These are phyloP conservation scores for Suhomyces bokatorum DNA, from an alignment of 1,139 yeast genomes.

Conservation along the genomic window DNA sequence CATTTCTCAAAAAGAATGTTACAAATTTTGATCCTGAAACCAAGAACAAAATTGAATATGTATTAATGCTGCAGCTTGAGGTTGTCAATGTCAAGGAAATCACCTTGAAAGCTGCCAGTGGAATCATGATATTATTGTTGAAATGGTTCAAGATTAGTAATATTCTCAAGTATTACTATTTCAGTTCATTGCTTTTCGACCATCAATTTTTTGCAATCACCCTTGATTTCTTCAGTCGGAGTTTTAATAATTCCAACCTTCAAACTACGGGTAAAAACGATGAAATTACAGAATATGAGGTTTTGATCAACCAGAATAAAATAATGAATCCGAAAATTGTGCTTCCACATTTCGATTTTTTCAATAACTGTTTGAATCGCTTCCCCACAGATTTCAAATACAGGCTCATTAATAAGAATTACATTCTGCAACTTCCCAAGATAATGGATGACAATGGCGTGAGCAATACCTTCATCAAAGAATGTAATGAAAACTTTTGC, in stretches of 20 bases:
- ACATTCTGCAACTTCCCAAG: constrained; percentile 29
- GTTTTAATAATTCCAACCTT: constrained; percentile 39
- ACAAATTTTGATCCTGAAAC: constrained; percentile 18
- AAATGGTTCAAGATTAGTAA: constrained; percentile 83
- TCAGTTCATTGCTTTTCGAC: constrained; percentile 74
- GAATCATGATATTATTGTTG: constrained; percentile 52
- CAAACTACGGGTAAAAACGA: constrained; percentile 22
- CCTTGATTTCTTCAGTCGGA: constrained; percentile 40
- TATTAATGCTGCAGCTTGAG: constrained; percentile 50
- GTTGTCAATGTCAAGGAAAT: constrained; percentile 62
- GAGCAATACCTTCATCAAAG: constrained; percentile 29
- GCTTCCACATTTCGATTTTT: constrained; percentile 44
- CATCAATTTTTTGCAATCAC: constrained; percentile 50
- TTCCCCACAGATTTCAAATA: constrained; percentile 18
- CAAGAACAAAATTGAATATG: constrained; percentile 25
- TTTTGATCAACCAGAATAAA: constrained; percentile 37
- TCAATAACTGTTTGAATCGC: constrained; percentile 38
- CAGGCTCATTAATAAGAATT: constrained; percentile 33
- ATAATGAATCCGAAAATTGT: constrained; percentile 49
- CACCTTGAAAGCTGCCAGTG: constrained; percentile 61
- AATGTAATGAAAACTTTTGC: constrained; percentile 47
- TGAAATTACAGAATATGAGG: constrained; percentile 32
- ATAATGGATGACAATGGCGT: constrained; percentile 30
- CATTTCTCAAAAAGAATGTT: constrained; percentile 22
- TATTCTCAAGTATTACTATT: constrained; percentile 73